Percentiles rank a stretch among this genome's conserved stretches.
Conservation (phyloP, 2,329 filamentous ascomycete genomes). For the Chalaropsis ovoidea region DNA sequence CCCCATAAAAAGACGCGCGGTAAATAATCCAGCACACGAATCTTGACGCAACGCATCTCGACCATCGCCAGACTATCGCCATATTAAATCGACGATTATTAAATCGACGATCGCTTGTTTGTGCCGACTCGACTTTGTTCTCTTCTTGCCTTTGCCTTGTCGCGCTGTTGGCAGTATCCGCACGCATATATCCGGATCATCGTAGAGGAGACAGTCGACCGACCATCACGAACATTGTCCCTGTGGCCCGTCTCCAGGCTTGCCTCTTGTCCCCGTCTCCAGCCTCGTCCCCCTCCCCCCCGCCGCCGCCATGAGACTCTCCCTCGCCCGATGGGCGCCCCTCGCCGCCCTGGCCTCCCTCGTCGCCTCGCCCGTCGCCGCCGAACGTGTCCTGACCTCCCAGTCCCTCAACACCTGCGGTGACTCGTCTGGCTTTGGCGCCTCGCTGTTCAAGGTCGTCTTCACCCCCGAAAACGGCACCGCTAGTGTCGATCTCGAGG, state of each 20-base stretch:
- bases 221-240: not conserved
- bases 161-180: constrained; percentile 7
- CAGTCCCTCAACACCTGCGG: constrained; percentile 79
- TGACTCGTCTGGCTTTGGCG: constrained; percentile 73
- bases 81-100: not conserved
- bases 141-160: constrained; percentile 4
- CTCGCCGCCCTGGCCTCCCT: constrained; percentile 29
- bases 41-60: not conserved
- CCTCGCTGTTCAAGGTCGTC: constrained; percentile 76
- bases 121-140: not conserved
- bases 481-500: constrained; percentile 63
- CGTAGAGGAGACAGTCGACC: not conserved
- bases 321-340: constrained; percentile 35
- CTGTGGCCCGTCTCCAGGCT: too few relatives aligned
- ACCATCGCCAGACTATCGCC: too few relatives aligned
- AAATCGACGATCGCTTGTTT: not conserved
- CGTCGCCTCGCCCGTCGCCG: constrained; percentile 34
- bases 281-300: not conserved
- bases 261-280: not conserved
- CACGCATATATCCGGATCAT: not conserved
- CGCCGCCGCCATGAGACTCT: constrained; percentile 36
- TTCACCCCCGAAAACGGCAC: constrained; percentile 67
- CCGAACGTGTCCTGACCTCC: constrained; percentile 62
- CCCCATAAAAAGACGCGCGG: constrained; percentile 9
- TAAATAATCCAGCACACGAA: constrained; percentile 5